Evolutionary conservation across 2,329 filamentous ascomycete genomes (phyloP), one percentile per base, ranked within the genome.

Genomic region (Aspergillus fischeri): DNA sequence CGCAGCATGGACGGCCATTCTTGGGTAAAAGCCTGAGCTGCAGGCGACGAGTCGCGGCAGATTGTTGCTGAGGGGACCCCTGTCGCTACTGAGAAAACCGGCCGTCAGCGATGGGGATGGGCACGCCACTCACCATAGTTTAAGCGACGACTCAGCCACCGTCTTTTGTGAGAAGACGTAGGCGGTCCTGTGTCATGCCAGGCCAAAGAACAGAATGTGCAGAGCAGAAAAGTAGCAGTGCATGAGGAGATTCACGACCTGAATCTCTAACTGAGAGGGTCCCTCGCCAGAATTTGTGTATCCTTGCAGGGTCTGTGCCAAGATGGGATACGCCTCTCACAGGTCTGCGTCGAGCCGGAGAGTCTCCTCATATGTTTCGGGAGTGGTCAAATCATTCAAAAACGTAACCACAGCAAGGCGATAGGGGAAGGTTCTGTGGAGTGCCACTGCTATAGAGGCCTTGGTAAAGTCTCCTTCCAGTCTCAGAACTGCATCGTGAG

Each of bases 141-240:
- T 80, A 14, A 82, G 69, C 0, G 79, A 73, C 0, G 73, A 73
- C 6, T 86, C 83, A 5, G 82, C 60, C 0, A 78, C 71, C 0
- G 78, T 75, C 47, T 78, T 81, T 1, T 80, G 70, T 0, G 83
- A 83, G 58, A 78, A 84, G 0, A 81, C 79, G 21, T 68, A 73
- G 0, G 63, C 32, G 1, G 60, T 57, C n/a, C 70, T 64, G 6
- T 61, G 56, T 10, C 67, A 17, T 2, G 65, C 55, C 6, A 54
- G 56, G 2, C 32, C 50, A 24, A 69, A 71, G 49, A 65, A 72
- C 6, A 69, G 70, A 7, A 63, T 53, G 52, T 75, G 72, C 4
- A 75, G 63, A 2, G 67, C 59, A 1, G 61, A 59, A 1, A 74
- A 53, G 38, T 67, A 69, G 2, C 64, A 67, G 25, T 67, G 62